A percentile compares a stretch with the other conserved stretches of the same genome.
These are phyloP conservation scores for Dictyophora rubrovolvata DNA, from an alignment of 768 basidiomycete genomes.

Conservation along the genomic window DNA sequence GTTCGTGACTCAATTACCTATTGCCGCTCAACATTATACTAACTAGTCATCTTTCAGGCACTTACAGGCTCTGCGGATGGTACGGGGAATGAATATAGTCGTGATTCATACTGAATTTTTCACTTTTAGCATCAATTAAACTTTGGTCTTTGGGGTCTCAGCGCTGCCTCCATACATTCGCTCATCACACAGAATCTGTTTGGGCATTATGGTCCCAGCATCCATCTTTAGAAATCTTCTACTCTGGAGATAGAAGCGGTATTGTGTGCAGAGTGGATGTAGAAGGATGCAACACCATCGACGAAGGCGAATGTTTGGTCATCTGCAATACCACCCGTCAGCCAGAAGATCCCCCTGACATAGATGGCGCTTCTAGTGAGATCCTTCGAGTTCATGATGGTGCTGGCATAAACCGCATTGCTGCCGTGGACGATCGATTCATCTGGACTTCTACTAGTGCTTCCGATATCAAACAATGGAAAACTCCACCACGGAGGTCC, in stretches of 20 bases:
- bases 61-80: slow-evolving; percentile 78
- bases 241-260: slow-evolving; percentile 91
- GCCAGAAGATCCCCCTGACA: slow-evolving; percentile 15
- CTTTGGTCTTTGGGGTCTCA: slow-evolving; percentile 90
- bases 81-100: slow-evolving; percentile 13
- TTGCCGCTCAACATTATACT: slow-evolving; percentile 11
- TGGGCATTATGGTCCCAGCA: slow-evolving; percentile 90
- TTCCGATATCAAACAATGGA: slow-evolving; percentile 78
- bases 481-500: slow-evolving; percentile 43
- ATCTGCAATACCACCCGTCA: slow-evolving; percentile 39
- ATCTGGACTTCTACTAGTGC: slow-evolving; percentile 87
- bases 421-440: slow-evolving; percentile 70
- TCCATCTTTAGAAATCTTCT: slow-evolving; percentile 79
- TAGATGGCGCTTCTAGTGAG: slow-evolving; percentile 8
- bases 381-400: slow-evolving; percentile 33
- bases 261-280: slow-evolving; percentile 86
- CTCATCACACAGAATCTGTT: slow-evolving; percentile 87
- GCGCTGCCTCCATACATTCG: slow-evolving; percentile 90
- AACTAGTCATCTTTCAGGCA: slow-evolving; percentile 33
- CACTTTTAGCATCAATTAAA: slow-evolving; percentile 59
- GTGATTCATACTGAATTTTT: not conserved
- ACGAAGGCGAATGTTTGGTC: slow-evolving; percentile 83
- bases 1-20: slow-evolving; percentile 39
- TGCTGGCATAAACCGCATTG: slow-evolving; percentile 68
- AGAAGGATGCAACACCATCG: slow-evolving; percentile 66